Evolutionary conservation across 768 basidiomycete genomes (phyloP).

Genomic region (Naganishia randhawae): DNA sequence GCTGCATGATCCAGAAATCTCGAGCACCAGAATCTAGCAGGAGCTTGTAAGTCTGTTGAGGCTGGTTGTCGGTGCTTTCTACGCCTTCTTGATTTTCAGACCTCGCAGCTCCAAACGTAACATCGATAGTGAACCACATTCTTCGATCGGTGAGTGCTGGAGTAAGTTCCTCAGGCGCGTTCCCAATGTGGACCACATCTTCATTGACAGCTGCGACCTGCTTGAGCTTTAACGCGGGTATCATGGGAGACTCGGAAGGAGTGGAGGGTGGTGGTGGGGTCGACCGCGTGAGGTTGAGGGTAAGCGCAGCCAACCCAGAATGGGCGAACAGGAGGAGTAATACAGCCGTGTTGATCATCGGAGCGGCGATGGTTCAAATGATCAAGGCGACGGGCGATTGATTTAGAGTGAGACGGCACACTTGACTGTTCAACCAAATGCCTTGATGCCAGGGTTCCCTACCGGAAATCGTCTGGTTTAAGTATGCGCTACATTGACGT

Average conservation of each 20-base stretch:
- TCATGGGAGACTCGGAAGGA: no score
- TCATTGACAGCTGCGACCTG: no score
- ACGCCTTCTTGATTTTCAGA: background rate
- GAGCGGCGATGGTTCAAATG: background rate
- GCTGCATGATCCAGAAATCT: background rate
- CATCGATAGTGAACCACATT: slow-evolving; percentile 10
- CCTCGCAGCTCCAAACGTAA: background rate
- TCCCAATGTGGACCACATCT: no score
- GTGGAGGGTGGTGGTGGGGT: no score
- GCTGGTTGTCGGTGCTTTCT: background rate
- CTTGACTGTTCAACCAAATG: background rate
- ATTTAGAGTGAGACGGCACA: no score
- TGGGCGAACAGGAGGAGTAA: slow-evolving; percentile 1
- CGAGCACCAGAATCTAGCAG: slow-evolving; percentile 3
- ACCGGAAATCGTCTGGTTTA: background rate
- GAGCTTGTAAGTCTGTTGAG: background rate
- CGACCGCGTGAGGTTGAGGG: background rate
- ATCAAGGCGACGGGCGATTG: no score
- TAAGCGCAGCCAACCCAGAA: background rate
- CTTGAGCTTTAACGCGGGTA: no score
- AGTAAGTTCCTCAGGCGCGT: background rate
- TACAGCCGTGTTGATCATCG: background rate
- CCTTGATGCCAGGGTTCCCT: background rate
- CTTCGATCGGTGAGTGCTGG: background rate
- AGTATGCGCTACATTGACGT: background rate